Evolutionary conservation across 495 filamentous ascomycete species (phyloP), one percentile per base, ranked within the genome.

Genomic region (Talaromyces wortmannii): DNA sequence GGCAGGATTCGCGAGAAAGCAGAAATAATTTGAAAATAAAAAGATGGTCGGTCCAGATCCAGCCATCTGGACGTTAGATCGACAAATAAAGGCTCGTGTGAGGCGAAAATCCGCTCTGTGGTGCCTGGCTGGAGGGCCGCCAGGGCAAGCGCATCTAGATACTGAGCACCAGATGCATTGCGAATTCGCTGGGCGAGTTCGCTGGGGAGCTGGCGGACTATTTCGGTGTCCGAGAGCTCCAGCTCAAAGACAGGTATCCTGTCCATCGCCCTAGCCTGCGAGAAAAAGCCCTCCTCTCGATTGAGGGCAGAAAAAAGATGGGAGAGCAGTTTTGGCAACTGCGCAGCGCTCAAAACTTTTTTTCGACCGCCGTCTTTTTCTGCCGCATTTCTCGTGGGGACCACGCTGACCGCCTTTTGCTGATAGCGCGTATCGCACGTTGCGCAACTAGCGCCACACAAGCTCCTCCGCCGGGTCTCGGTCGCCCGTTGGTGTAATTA

Each of bases 41-140:
- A 73, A 31, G 67, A 62, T 44, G 71, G 57, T 49, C 75, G 65
- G 36, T 75, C 69, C 12, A 70, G 67, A 48, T 60, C 62, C 43
- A 88, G 68, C 88, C 90, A 94, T 73, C 84, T 75, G 57, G 89
- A 83, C 67, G 86, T 90, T 46, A 91, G 69, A 65, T 97, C 90
- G 57, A 89, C 81, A 60, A 92, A 87, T 48, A 90, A 66, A 48
- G 72, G 70, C 67, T 89, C 81, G 65, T 90, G 89, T 56, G 83
- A 73, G 56, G 75, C 71, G 61, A 92, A 92, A 62, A 96, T 74
- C 15, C 67, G 67, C 57, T 87, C 77, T 52, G 89, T 91, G 57
- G 78, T 73, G 52, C 73, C 66, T 47, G 88, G 75, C 57, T 84
- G 72, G 57, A 92, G 77, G 30, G 90, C 84, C 54, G 83, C 78